Evolutionary conservation across 202 grass and related monocot genomes (phyloP), one percentile per base, ranked within the genome.

Genomic region (Schoenoplectus triqueter): DNA sequence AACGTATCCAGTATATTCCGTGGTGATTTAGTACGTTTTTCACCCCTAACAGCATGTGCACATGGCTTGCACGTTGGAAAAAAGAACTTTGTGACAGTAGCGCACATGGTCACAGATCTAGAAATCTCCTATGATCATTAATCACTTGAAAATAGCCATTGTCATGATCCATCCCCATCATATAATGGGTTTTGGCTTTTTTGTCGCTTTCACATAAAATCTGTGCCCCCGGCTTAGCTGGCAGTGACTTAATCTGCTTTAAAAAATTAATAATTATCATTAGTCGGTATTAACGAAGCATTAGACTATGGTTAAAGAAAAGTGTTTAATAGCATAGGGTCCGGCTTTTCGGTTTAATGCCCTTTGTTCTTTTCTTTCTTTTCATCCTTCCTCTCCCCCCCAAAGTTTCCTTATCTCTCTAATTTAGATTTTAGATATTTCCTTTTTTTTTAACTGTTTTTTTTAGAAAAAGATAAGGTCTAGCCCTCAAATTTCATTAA

Each of bases 61-160:
- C 31, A 31, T 31, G 31, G 31, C 31, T 31, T 31, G 31, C 31
- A 31, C 31, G 31, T 31, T 31, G 31, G 31, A 31, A 31, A 31
- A 31, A 31, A 31, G 31, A 31, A 31, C 31, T 31, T 31, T 31
- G 31, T 31, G 31, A 31, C 31, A 31, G 31, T 31, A 31, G 31
- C 31, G 31, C 31, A 83, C 80, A 83, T 69, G 80, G 80, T 59
- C 74, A 83, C 80, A 83, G 47, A 47, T 69, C 11, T 56, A 83
- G 47, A 83, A 69, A 83, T 69, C 65, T 69, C 64, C 48, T 83
- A 22, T 19, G 31, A 31, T 31, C 31, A 31, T 31, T 31, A 31
- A 31, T 31, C 31, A 31, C 31, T 31, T 31, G 31, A 31, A 31
- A 31, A 31, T 31, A 31, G 31, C 31, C 31, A 31, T 31, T 31